phyloP scores from a whole-genome alignment of 495 filamentous ascomycete genomes.

The Elaphomyces granulatus region DNA sequence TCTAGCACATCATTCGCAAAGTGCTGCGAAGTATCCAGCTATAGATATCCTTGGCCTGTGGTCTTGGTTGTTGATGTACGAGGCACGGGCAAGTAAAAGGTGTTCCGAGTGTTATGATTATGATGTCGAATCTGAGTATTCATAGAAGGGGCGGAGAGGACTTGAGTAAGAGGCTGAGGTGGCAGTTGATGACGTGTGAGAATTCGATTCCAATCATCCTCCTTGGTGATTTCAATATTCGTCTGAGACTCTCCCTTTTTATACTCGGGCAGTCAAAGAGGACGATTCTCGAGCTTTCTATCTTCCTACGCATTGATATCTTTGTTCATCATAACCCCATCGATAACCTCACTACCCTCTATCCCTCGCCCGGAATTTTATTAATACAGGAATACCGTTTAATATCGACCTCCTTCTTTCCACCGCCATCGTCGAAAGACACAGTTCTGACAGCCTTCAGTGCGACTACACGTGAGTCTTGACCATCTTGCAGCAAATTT shows the following conservation, averaged over 20 bases:
- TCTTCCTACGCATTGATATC: constrained; percentile 98
- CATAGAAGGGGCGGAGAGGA: too few relatives aligned
- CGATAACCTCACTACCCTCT: constrained; percentile 84
- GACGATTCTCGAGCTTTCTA: constrained; percentile 91
- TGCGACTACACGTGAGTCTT: constrained; percentile 82
- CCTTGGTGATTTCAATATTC: constrained; percentile 95
- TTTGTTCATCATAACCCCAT: constrained; percentile 99
- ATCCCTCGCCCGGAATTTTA: constrained; percentile 99
- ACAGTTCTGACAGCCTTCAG: constrained; percentile 94
- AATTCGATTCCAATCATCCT: constrained; percentile 99
- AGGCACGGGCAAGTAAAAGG: too few relatives aligned
- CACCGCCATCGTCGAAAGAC: constrained; percentile 60
- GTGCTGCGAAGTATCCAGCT: too few relatives aligned
- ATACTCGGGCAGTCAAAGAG: constrained; percentile 97
- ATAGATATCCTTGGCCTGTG: too few relatives aligned
- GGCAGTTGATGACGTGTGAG: too few relatives aligned
- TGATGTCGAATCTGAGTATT: too few relatives aligned
- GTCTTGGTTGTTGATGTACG: too few relatives aligned
- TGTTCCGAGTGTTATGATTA: too few relatives aligned
- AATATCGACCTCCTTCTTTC: constrained; percentile 92
- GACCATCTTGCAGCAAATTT: constrained; percentile 96
- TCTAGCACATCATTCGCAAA: too few relatives aligned
- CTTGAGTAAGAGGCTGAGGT: too few relatives aligned
- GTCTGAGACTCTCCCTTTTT: constrained; percentile 99
- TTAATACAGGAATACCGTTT: constrained; percentile 97